These are phyloP conservation scores for Chaetoceros muelleri DNA, from an alignment of 108 stramenopile species.

Conservation along the genomic window DNA sequence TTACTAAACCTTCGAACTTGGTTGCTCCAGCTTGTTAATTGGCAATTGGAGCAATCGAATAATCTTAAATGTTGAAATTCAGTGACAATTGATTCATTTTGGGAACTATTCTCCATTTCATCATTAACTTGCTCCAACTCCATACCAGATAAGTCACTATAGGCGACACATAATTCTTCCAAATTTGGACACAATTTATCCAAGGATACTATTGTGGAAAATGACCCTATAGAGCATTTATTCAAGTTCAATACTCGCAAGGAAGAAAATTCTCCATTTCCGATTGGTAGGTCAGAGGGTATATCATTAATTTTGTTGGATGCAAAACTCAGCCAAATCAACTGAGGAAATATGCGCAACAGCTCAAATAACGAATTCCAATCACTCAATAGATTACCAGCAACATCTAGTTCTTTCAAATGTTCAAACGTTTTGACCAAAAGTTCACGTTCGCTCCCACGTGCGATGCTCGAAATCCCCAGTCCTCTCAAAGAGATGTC, in stretches of 20 bases:
- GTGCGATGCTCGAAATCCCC: constrained; percentile 43
- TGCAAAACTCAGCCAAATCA: constrained; percentile 49
- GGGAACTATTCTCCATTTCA: constrained; percentile 1
- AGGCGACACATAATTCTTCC: constrained; percentile 67
- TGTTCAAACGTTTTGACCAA: constrained; percentile 23
- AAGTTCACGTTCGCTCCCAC: constrained; percentile 19
- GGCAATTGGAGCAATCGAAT: constrained; percentile 67
- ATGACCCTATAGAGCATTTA: constrained; percentile 38
- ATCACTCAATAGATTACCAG: constrained; percentile 60
- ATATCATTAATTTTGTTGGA: constrained; percentile 60
- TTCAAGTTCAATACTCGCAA: constrained; percentile 51
- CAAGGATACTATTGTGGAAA: constrained; percentile 36
- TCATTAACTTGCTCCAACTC: constrained; percentile 1
- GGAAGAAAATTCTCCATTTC: neutral
- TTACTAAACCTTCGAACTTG: constrained; percentile 38
- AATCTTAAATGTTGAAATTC: constrained; percentile 39
- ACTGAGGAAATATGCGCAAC: constrained; percentile 45
- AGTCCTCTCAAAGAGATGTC: constrained; percentile 63
- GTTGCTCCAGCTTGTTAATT: constrained; percentile 41
- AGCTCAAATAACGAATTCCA: constrained; percentile 46
- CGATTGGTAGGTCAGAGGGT: neutral
- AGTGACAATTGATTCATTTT: no score
- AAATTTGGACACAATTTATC: constrained; percentile 52
- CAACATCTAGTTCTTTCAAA: constrained; percentile 67
- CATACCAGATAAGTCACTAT: constrained; percentile 52